Conservation (phyloP, 495 filamentous ascomycete genomes). For the Tuber magnatum region DNA sequence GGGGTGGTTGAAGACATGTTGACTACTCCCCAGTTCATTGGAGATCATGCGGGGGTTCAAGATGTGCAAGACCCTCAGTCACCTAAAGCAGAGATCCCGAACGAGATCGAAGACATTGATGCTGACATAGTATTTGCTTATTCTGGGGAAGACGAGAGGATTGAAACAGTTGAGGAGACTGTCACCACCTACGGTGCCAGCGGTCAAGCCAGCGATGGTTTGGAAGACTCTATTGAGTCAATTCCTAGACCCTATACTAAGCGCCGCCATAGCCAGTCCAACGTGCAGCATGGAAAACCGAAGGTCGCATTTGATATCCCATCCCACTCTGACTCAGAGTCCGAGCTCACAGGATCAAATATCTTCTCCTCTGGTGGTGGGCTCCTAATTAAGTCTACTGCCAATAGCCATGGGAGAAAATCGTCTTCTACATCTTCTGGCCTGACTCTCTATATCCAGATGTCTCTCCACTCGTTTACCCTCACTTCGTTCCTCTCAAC, state of each 20-base stretch:
- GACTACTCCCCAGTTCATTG: slow-evolving; percentile 10
- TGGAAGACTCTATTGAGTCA: slow-evolving; percentile 25
- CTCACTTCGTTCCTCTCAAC: slow-evolving; percentile 40
- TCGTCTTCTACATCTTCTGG: slow-evolving; percentile 42
- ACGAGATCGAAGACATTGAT: slow-evolving; percentile 5
- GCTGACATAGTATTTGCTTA: slow-evolving; percentile 16
- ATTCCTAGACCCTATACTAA: slow-evolving; percentile 29
- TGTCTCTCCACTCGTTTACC: slow-evolving; percentile 52
- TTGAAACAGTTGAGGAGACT: slow-evolving; percentile 28
- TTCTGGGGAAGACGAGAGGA: slow-evolving; percentile 20
- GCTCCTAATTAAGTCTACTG: slow-evolving; percentile 18
- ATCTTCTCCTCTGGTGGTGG: slow-evolving; percentile 25
- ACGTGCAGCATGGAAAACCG: neutral
- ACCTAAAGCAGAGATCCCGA: neutral
- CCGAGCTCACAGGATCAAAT: slow-evolving; percentile 15
- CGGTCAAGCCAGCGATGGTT: neutral
- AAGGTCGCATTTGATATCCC: slow-evolving; percentile 17
- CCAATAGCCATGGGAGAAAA: slow-evolving; percentile 39
- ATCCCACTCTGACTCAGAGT: slow-evolving; percentile 10
- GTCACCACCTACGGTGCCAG: slow-evolving; percentile 4
- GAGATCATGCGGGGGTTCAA: neutral
- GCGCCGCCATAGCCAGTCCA: neutral
- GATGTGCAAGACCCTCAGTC: neutral
- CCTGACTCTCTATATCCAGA: slow-evolving; percentile 51
- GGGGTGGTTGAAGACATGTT: slow-evolving; percentile 30